Base-by-base conservation (phyloP, 257 asterid genomes). In the Galeopsis tetrahit region DNA sequence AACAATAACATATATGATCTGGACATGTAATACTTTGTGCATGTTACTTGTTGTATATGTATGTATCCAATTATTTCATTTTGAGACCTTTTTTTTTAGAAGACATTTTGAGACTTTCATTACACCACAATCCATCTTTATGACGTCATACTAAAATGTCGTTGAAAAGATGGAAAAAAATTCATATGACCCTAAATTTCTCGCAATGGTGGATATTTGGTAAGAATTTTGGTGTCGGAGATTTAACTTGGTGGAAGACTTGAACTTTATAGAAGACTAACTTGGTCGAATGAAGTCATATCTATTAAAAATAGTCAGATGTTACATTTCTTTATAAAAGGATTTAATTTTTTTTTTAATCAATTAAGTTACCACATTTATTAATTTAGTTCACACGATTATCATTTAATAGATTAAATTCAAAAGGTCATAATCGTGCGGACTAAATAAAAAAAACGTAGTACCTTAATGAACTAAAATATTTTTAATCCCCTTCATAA, bases 1-100 rank as follows among this genome's bases (percentile, higher is more conserved):
- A 52, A 61, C 9, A 9, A n/a, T 49, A 61, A 34, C 65, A 15
- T 53, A 51, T 66, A 64, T 63, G 69, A 77, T 74, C 75, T 6
- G 15, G 56, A 43, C 44, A 48, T 65, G 70, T 77, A 48, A n/a
- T 51, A 40, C 56, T 35, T 32, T 58, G 11, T 39, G 15, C 36
- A 8, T 28, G 59, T 60, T 35, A 57, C 48, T 42, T 58, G 3
- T 33, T 42, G 35, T 49, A 10, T 40, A 38, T 38, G 56, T 14
- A 49, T 49, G 56, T 49, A 49, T 49, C 56, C 56, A 14, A 49
- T 49, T 49, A 49, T n/a, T n/a, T 49, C 15, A 49, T n/a, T 49
- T 49, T n/a, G 3, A 40, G 46, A 49, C 7, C 7, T 5, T 6
- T 21, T 21, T 21, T 21, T 21, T 21, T 21, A 21, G 28, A 21